These are phyloP conservation scores for Glebionis coronaria DNA, from an alignment of 129 eudicot genomes.

Conservation along the genomic window DNA sequence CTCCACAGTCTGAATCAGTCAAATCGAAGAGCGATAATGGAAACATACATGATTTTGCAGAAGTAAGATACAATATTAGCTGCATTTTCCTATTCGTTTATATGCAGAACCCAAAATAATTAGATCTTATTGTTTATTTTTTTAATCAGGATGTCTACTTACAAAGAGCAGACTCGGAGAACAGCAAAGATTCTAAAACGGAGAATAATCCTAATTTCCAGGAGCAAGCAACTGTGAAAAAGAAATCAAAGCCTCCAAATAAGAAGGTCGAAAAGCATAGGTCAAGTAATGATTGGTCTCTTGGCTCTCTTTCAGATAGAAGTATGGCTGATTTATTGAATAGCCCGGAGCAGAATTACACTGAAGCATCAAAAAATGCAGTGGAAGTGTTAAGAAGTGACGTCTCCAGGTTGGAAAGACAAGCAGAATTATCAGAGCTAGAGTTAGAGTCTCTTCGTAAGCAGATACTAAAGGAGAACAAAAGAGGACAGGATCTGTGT, in stretches of 20 bases:
- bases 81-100: not conserved
- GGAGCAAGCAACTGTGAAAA: slow-evolving; percentile 10
- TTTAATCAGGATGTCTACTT: slow-evolving; percentile 43
- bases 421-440: slow-evolving; percentile 66
- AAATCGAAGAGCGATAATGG: slow-evolving; percentile 41
- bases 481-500: slow-evolving; percentile 59
- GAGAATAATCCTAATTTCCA: slow-evolving; percentile 22
- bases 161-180: slow-evolving; percentile 25
- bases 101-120: slow-evolving; percentile 2
- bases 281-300: slow-evolving; percentile 49
- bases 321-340: slow-evolving; percentile 38
- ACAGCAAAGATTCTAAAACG: slow-evolving; percentile 20
- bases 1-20: slow-evolving; percentile 22
- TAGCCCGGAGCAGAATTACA: slow-evolving; percentile 36
- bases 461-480: slow-evolving; percentile 71
- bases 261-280: slow-evolving; percentile 15
- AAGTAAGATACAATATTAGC: slow-evolving; percentile 44
- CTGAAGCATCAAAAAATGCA: slow-evolving; percentile 35
- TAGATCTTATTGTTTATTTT: not conserved
- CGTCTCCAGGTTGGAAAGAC: slow-evolving; percentile 56
- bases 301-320: slow-evolving; percentile 60
- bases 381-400: slow-evolving; percentile 42
- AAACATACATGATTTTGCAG: slow-evolving; percentile 32
- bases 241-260: slow-evolving; percentile 25
- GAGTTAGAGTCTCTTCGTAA: slow-evolving; percentile 82